Evolutionary conservation across 306 rosid species (phyloP).

Genomic region (Clitoria ternatea): DNA sequence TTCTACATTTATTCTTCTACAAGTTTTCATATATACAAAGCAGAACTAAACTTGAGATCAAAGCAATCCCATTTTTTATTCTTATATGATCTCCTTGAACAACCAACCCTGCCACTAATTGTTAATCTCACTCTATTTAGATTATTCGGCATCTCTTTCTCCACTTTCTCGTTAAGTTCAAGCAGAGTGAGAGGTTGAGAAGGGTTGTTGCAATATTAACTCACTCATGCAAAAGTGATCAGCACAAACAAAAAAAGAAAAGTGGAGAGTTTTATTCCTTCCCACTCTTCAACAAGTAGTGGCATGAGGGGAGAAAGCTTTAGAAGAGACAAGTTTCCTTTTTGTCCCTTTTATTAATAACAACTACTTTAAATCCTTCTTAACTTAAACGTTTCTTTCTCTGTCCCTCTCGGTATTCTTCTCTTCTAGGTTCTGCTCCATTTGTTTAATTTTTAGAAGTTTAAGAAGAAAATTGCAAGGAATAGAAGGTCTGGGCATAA

Average conservation of each 20-base stretch:
- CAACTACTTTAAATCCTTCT: conserved; percentile 21
- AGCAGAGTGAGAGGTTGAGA: conserved; percentile 7
- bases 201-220: conserved; percentile 20
- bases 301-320: conserved; percentile 45
- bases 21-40: conserved; percentile 42
- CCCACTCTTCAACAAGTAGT: conserved; percentile 34
- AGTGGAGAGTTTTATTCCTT: conserved; percentile 50
- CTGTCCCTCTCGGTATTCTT: not conserved
- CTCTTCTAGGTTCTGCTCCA: conserved; percentile 14
- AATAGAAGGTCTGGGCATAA: conserved; percentile 23
- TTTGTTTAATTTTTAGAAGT: conserved; percentile 12
- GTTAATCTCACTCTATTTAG: conserved; percentile 17
- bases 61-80: conserved; percentile 40
- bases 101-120: conserved; percentile 26
- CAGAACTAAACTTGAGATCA: conserved; percentile 55
- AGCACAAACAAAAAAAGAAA: no score
- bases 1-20: conserved; percentile 42
- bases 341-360: conserved; percentile 32
- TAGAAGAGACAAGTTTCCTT: conserved; percentile 47
- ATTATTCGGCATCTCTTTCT: not conserved
- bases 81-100: not conserved
- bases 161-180: conserved; percentile 15
- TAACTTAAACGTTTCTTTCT: conserved; percentile 14
- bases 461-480: conserved; percentile 29
- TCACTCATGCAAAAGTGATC: conserved; percentile 38